Base-by-base conservation (phyloP, 805 yeast genomes). In the baker's yeast (Saccharomyces cerevisiae) region DNA sequence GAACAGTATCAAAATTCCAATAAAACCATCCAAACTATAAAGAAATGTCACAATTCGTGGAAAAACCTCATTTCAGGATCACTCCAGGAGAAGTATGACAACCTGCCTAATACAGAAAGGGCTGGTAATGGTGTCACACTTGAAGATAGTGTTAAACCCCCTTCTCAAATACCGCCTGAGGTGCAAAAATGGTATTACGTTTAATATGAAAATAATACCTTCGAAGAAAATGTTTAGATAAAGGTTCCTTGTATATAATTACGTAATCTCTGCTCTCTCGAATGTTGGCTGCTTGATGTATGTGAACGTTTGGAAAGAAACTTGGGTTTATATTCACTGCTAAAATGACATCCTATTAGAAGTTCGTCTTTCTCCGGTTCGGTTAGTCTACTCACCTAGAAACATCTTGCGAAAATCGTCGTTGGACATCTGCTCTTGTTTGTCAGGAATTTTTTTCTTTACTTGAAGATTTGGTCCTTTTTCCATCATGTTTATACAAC, bases 1-100 rank as follows among this genome's bases (percentile, higher is more conserved):
- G 96, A 89, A 53, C 78, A 83, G 61, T 85, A 81, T 67, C 74
- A 78, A 64, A 77, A 78, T 71, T 76, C 76, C 55, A 75, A 77
- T 36, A 79, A 80, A 59, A 87, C 96, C 27, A 70, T 84, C 57
- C 72, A 73, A 41, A 74, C 85, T 13, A 76, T 89, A 49, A 73
- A 76, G 52, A 87, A 85, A 59, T 85, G 91, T 61, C 79, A 82
- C 60, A 73, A 73, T 53, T 81, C 87, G 48, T 89, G 96, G 96
- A 75, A 75, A 55, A 72, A 61, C 52, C 73, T 87, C 61, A 71
- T 85, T 52, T 53, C 71, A 55, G 77, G 80, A 55, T 67, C 73
- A 56, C 63, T 77, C 26, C 64, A 63, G 53, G 63, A 70, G 24
- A 50, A 43, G 14, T 67, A 69, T 53, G 50, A 71, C 32, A 53